Percentiles rank a stretch among this genome's conserved stretches.
Evolutionary conservation across 371 early-diverging fungal genomes (phyloP).

Genomic region (Mucor piriformis): DNA sequence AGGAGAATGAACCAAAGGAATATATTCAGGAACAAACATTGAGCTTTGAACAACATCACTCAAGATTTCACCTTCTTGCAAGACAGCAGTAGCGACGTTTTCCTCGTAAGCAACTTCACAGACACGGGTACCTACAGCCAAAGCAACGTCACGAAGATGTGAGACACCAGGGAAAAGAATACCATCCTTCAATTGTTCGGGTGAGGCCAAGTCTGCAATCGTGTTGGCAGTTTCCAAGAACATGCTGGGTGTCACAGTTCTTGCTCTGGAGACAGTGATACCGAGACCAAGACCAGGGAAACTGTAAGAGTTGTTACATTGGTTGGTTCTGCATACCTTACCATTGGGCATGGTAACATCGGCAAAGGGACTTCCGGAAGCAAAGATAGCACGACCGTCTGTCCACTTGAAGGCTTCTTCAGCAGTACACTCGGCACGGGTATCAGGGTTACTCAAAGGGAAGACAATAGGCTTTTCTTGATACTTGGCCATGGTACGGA

Average conservation of each 20-base stretch:
- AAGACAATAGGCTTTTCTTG: slow-evolving; percentile 65
- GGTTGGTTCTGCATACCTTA: slow-evolving; percentile 57
- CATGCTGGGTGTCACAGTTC: slow-evolving; percentile 61
- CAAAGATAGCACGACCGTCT: slow-evolving; percentile 65
- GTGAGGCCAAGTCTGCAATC: slow-evolving; percentile 63
- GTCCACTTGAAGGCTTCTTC: slow-evolving; percentile 68
- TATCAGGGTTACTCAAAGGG: slow-evolving; percentile 69
- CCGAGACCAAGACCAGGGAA: slow-evolving; percentile 66
- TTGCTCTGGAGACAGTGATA: slow-evolving; percentile 58
- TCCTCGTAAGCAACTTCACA: slow-evolving; percentile 66
- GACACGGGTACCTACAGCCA: slow-evolving; percentile 60
- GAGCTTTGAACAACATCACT: slow-evolving; percentile 53
- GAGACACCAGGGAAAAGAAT: slow-evolving; percentile 61
- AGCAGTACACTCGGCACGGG: slow-evolving; percentile 67
- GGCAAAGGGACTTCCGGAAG: slow-evolving; percentile 63
- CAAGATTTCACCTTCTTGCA: slow-evolving; percentile 53
- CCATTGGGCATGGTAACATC: slow-evolving; percentile 53
- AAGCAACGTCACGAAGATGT: slow-evolving; percentile 55
- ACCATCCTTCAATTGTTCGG: slow-evolving; percentile 62
- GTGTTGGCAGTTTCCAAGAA: slow-evolving; percentile 63
- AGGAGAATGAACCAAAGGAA: slow-evolving; percentile 54
- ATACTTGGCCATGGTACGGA: slow-evolving; percentile 60
- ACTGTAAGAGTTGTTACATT: slow-evolving; percentile 68
- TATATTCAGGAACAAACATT: slow-evolving; percentile 61
- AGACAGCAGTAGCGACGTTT: slow-evolving; percentile 49